Conservation (phyloP, 2,329 filamentous ascomycete species). For the Aureobasidium namibiae region DNA sequence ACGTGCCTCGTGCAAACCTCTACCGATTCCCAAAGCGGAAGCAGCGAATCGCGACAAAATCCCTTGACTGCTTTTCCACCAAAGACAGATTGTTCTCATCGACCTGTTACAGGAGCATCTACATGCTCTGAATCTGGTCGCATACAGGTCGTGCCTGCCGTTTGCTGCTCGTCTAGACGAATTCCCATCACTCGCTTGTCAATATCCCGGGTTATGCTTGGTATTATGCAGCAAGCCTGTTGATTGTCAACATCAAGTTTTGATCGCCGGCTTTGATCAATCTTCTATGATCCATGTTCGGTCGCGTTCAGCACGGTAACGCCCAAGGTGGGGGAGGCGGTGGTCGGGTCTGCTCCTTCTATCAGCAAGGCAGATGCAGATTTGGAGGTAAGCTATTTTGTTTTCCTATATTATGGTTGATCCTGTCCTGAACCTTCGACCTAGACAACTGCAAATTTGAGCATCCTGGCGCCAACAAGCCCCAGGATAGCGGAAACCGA, state of each 20-base stretch:
- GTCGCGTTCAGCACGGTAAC: slow-evolving; percentile 1
- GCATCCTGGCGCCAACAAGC: slow-evolving; percentile 39
- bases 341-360: slow-evolving; percentile 51
- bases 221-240: slow-evolving; percentile 1
- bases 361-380: slow-evolving; percentile 55
- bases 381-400: slow-evolving; percentile 47
- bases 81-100: neutral
- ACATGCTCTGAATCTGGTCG: neutral
- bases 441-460: slow-evolving; percentile 52
- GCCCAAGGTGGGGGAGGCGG: slow-evolving; percentile 9
- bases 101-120: neutral
- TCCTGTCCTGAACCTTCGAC: slow-evolving; percentile 1
- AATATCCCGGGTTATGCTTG: neutral
- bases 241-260: neutral
- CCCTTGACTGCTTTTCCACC: neutral
- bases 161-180: neutral
- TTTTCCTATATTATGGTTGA: neutral
- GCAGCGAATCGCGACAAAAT: neutral
- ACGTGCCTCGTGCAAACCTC: slow-evolving; percentile 4
- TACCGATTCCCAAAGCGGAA: slow-evolving; percentile 2
- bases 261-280: neutral
- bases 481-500: slow-evolving; percentile 39
- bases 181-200: neutral
- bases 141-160: neutral
- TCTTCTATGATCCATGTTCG: slow-evolving; percentile 7